Percentiles rank a stretch among this genome's conserved stretches.
phyloP scores from a whole-genome alignment of 345 rosid species.

The Viola odorata region DNA sequence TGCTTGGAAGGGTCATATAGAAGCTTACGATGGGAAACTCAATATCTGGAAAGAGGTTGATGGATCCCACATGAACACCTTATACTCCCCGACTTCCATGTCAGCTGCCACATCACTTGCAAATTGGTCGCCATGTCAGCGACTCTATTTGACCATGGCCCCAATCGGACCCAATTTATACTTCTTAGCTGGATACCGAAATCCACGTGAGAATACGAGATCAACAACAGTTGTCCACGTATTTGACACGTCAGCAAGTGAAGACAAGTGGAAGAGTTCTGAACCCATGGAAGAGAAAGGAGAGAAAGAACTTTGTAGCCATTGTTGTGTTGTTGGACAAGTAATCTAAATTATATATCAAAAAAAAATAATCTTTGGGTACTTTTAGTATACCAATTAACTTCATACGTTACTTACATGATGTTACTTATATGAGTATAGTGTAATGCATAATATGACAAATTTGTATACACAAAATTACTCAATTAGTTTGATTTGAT shows the following conservation, averaged over 20 bases:
- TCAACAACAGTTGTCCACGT: constrained; percentile 18
- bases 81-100: constrained; percentile 17
- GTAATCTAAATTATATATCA: neutral
- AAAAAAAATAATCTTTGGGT: too few species aligned
- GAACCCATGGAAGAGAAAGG: constrained; percentile 34
- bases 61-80: constrained; percentile 25
- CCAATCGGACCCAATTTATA: constrained; percentile 22
- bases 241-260: constrained; percentile 29
- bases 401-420: too few species aligned
- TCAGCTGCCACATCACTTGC: constrained; percentile 3
- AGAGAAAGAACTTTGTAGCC: constrained; percentile 32
- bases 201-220: constrained; percentile 24
- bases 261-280: constrained; percentile 28
- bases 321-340: constrained; percentile 31
- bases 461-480: too few species aligned
- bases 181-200: constrained; percentile 29
- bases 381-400: too few species aligned
- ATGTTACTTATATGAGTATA: too few species aligned
- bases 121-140: constrained; percentile 23
- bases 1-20: constrained; percentile 57
- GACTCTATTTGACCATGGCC: constrained; percentile 26
- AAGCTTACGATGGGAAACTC: constrained; percentile 33
- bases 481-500: too few species aligned
- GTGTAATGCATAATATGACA: too few species aligned
- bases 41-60: constrained; percentile 46